Conservation (phyloP, 768 basidiomycete species). For the Coprinellus aureogranulatus region DNA sequence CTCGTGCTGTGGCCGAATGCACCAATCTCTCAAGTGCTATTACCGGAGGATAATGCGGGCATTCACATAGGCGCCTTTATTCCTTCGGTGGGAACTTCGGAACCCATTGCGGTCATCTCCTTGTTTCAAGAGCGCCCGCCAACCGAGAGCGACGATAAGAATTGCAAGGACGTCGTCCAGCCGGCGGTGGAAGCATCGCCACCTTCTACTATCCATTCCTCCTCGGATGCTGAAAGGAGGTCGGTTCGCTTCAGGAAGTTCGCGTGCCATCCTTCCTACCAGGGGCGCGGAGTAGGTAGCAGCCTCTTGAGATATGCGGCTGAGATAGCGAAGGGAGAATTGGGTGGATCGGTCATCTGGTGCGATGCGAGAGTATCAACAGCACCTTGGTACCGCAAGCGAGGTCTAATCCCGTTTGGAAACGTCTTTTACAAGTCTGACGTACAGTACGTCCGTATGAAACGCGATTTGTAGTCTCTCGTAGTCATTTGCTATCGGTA, state of each 20-base stretch:
- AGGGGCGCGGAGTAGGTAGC: constrained; percentile 54
- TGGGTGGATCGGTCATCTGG: constrained; percentile 46
- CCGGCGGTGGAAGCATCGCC: too few relatives aligned
- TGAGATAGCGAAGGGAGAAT: constrained; percentile 36
- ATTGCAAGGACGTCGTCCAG: too few relatives aligned
- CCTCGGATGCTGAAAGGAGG: background rate
- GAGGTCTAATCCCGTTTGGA: constrained; percentile 51
- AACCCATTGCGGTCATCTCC: constrained; percentile 54
- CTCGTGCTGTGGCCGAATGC: constrained; percentile 57
- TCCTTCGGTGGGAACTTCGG: constrained; percentile 17
- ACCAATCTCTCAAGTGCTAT: constrained; percentile 45
- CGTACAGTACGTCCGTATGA: constrained; percentile 59
- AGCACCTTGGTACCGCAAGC: constrained; percentile 49
- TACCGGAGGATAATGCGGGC: constrained; percentile 51
- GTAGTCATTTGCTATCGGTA: background rate
- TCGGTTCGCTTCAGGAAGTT: constrained; percentile 59
- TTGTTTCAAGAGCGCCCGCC: constrained; percentile 47
- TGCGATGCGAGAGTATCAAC: constrained; percentile 54
- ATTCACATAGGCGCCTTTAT: constrained; percentile 59
- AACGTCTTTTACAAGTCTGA: constrained; percentile 49
- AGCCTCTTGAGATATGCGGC: constrained; percentile 39
- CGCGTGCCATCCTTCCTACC: constrained; percentile 50
- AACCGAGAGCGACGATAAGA: constrained; percentile 25
- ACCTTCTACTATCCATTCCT: background rate
- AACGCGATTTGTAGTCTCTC: constrained; percentile 24